phyloP scores from a whole-genome alignment of 2,329 filamentous ascomycete genomes.

The Stachybotrys echinatus region DNA sequence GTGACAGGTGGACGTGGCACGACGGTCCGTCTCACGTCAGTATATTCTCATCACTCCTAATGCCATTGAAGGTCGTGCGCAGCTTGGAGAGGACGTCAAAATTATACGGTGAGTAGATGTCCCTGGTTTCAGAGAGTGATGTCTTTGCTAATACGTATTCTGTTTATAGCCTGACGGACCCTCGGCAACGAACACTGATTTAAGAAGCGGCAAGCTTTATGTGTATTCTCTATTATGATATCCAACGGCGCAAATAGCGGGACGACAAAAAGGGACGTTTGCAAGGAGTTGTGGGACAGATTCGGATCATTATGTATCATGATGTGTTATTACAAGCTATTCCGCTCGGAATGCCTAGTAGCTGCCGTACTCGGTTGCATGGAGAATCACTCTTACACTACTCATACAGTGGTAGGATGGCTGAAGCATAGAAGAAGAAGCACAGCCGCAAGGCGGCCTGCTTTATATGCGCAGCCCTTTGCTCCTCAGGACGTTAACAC shows the following conservation, averaged over 20 bases:
- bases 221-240: neutral
- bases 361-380: neutral
- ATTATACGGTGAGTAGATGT: conserved; percentile 58
- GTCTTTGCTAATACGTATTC: conserved; percentile 15
- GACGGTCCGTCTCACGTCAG: conserved; percentile 82
- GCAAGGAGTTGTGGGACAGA: neutral
- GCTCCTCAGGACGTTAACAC: conserved; percentile 78
- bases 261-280: neutral
- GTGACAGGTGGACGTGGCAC: conserved; percentile 70
- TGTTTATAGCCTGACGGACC: conserved; percentile 48
- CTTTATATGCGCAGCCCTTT: conserved; percentile 75
- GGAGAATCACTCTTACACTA: neutral
- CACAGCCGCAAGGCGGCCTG: neutral
- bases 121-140: neutral
- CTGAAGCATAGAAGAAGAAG: neutral
- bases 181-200: conserved; percentile 47
- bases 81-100: conserved; percentile 64
- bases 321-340: neutral
- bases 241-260: neutral
- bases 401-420: neutral
- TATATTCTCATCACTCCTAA: conserved; percentile 97
- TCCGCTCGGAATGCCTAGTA: neutral
- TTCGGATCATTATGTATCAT: neutral
- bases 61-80: conserved; percentile 59
- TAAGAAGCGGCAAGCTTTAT: conserved; percentile 4